Conservation (phyloP, 495 filamentous ascomycete species). For the Penicillium simplicissimum region DNA sequence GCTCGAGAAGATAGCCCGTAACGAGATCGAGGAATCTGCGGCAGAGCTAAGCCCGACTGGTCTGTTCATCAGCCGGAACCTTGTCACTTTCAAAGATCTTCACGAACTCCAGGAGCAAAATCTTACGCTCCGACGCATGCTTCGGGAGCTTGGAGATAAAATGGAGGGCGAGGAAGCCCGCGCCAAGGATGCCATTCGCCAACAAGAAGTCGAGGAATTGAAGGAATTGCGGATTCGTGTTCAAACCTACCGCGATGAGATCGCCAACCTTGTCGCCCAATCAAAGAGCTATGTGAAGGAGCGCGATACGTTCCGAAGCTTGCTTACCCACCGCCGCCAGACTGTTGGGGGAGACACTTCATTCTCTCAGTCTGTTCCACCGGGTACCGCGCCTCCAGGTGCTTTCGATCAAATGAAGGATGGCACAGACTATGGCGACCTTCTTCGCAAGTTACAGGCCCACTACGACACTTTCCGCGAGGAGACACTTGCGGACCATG, state of each 20-base stretch:
- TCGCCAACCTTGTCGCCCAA: constrained; percentile 72
- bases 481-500: constrained; percentile 76
- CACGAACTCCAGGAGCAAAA: constrained; percentile 89
- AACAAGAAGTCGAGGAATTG: constrained; percentile 71
- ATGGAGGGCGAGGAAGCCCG: constrained; percentile 90
- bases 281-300: constrained; percentile 93
- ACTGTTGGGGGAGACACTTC: constrained; percentile 57
- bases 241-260: constrained; percentile 66
- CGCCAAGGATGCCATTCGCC: constrained; percentile 64
- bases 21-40: constrained; percentile 58
- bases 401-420: constrained; percentile 46
- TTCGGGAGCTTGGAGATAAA: constrained; percentile 77
- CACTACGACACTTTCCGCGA: constrained; percentile 90
- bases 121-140: constrained; percentile 73
- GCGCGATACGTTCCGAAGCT: constrained; percentile 93
- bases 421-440: constrained; percentile 60
- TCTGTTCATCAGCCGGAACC: constrained; percentile 78
- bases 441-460: constrained; percentile 80
- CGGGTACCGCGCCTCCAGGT: constrained; percentile 44
- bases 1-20: constrained; percentile 70
- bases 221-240: constrained; percentile 65
- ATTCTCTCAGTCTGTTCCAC: constrained; percentile 63
- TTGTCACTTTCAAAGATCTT: constrained; percentile 81
- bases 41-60: constrained; percentile 73
- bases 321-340: constrained; percentile 76